Evolutionary conservation across 1,284 basidiomycete genomes (phyloP).

Genomic region (Cutaneotrichosporon sp.): DNA sequence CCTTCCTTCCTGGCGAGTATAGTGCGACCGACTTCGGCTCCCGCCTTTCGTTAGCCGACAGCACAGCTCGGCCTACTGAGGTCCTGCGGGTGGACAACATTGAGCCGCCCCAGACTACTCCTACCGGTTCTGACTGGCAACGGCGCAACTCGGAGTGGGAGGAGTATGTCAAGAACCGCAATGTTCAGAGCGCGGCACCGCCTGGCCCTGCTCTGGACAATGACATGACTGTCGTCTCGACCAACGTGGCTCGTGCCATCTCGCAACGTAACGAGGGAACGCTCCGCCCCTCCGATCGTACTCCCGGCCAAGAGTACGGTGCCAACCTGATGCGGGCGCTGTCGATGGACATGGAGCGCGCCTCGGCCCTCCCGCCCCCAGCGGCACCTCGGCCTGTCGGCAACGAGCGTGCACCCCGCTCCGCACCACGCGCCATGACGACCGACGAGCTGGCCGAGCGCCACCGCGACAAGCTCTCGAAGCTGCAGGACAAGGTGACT

Average conservation of each 20-base stretch:
- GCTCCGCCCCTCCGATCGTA: neutral
- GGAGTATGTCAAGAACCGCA: slow-evolving; percentile 38
- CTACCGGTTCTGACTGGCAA: neutral
- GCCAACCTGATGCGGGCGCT: slow-evolving; percentile 18
- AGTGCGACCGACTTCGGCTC: neutral
- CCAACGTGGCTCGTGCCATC: slow-evolving; percentile 16
- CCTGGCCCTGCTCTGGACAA: neutral
- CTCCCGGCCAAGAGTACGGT: slow-evolving; percentile 21
- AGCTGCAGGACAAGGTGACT: slow-evolving; percentile 47
- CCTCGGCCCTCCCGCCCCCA: neutral
- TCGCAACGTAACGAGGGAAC: slow-evolving; percentile 13
- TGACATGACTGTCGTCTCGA: slow-evolving; percentile 18
- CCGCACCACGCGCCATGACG: slow-evolving; percentile 35
- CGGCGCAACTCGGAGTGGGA: slow-evolving; percentile 39
- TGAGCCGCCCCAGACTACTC: neutral
- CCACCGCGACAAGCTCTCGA: slow-evolving; percentile 45
- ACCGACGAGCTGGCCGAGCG: slow-evolving; percentile 49
- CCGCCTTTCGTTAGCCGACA: slow-evolving; percentile 4
- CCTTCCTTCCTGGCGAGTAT: slow-evolving; percentile 6
- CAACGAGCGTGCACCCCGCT: neutral
- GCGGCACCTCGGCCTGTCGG: neutral
- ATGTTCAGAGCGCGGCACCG: slow-evolving; percentile 30
- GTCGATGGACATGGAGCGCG: slow-evolving; percentile 12
- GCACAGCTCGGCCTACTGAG: neutral
- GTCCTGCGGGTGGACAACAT: neutral